Evolutionary conservation across 805 yeast species (phyloP), one percentile per base, ranked within the genome.

Genomic region (Lipomyces starkeyi): DNA sequence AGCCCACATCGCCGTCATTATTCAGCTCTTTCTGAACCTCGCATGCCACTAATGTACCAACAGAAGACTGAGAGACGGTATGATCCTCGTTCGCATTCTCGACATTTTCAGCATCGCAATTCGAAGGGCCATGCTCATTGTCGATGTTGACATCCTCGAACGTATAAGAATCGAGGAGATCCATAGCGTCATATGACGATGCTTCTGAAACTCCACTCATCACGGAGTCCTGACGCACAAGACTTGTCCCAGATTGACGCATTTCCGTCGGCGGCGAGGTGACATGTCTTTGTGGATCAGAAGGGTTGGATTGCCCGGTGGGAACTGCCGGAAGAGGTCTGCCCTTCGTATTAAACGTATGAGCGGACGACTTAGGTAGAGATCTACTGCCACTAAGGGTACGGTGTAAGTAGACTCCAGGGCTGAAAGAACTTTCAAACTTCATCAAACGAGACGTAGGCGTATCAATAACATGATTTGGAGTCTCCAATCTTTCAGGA

Each of bases 291-390:
- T 55, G 58, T 5, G 58, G 20, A n/a, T 55, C 20, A n/a, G 43
- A 17, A 29, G n/a, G 9, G 43, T 29, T n/a, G 9, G 20, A n/a
- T 20, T 55, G 49, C 34, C n/a, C 8, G 6, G 60, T 54, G 37
- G 65, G 65, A 22, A 62, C 64, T 14, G 63, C 66, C 11, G 72
- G 72, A 20, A 69, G 43, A 13, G 72, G 72, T 3, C 72, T 59
- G 7, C 62, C 61, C 40, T 63, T 59, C 25, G 65, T 14, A 29
- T 22, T 54, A 27, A 58, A 3, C 9, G 25, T 17, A 14, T 59
- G 25, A 8, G 17, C 25, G 9, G 59, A 29, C 6, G 68, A 63
- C 17, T 35, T 53, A 0, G 69, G 69, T 14, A 61, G 64, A 6
- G 67, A 59, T 29, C 70, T 58, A 32, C 62, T 57, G 3, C 67